phyloP scores from a whole-genome alignment of 805 yeast genomes.

The Starmerella tilneyi region DNA sequence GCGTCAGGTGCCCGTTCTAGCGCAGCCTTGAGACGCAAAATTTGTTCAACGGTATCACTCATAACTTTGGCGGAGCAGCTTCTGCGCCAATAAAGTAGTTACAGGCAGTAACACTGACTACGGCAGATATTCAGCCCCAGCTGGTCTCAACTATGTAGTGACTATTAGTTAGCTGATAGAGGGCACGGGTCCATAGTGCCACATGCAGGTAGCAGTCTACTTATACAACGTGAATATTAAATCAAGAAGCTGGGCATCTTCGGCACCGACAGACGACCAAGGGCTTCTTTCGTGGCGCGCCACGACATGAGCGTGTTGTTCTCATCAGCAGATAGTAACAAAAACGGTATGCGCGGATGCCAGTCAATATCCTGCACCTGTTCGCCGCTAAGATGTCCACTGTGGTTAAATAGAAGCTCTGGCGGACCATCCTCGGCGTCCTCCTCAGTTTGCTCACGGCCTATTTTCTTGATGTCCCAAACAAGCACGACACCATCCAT shows the following conservation, averaged over 20 bases:
- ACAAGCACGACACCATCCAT: conserved; percentile 66
- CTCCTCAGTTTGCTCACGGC: conserved; percentile 75
- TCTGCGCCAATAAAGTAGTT: too few relatives aligned
- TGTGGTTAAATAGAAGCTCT: conserved; percentile 82
- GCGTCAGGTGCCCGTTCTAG: conserved; percentile 29
- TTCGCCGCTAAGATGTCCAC: conserved; percentile 47
- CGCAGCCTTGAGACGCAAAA: conserved; percentile 29
- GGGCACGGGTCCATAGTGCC: neutral
- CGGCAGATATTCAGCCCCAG: too few relatives aligned
- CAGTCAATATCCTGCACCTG: conserved; percentile 33
- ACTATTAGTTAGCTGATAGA: too few relatives aligned
- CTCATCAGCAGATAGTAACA: conserved; percentile 19
- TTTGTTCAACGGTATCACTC: conserved; percentile 11
- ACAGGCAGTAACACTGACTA: too few relatives aligned
- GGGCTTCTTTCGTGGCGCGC: conserved; percentile 17
- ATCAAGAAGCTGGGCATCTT: conserved; percentile 15
- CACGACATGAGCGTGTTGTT: conserved; percentile 19
- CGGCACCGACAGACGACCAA: conserved; percentile 10
- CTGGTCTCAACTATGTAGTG: too few relatives aligned
- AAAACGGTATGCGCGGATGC: conserved; percentile 17
- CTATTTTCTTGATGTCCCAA: conserved; percentile 73
- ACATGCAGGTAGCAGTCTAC: too few relatives aligned
- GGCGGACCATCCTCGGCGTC: conserved; percentile 89
- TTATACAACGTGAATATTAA: neutral
- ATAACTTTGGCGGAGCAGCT: neutral